Base-by-base conservation (phyloP, 2,329 filamentous ascomycete genomes). In the Colletotrichum orchidophilum region DNA sequence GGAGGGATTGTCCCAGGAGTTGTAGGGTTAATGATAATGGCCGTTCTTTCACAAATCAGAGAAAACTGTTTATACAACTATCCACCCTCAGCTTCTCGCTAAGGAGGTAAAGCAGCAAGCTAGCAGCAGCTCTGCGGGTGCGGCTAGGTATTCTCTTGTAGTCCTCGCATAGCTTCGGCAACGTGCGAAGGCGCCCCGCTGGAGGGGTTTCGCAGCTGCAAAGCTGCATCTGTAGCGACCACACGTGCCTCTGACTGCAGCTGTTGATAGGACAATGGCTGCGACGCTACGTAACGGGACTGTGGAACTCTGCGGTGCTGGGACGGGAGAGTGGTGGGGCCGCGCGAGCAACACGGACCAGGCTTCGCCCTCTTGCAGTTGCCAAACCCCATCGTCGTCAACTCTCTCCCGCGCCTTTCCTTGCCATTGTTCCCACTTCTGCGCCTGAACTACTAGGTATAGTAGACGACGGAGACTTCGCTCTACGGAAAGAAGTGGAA, bases 241-340 rank as follows among this genome's bases (percentile, higher is more conserved):
- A 71, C 73, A 74, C 73, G 73, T 74, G 73, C 70, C 59, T 63
- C 39, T 39, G 52, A 66, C 4, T 11, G 33, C 31, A 61, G 63
- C 50, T 61, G 67, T 59, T 74, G 73, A 74, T 74, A 74, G 73
- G 73, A 57, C 73, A 74, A 73, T 74, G 52, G 70, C 9, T 33
- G 21, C 33, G 58, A 63, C 67, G 63, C 59, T 72, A 59, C 49
- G 53, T 42, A 63, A 52, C 61, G 65, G 57, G 65, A 55, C 49
- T 24, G 53, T 64, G 66, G 65, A 66, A 35, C 62, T 63, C 4
- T 52, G 55, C 39, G 63, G 26, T 29, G 60, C 63, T 70, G 46
- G 24, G 29, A 46, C 59, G 60, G 61, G 68, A 57, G 29, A 35
- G 31, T 52, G 27, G 57, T 58, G 65, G 60, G 65, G 70, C 54